Base-by-base conservation (phyloP, 1,139 yeast species). In the Magnusiomyces suaveolens region DNA sequence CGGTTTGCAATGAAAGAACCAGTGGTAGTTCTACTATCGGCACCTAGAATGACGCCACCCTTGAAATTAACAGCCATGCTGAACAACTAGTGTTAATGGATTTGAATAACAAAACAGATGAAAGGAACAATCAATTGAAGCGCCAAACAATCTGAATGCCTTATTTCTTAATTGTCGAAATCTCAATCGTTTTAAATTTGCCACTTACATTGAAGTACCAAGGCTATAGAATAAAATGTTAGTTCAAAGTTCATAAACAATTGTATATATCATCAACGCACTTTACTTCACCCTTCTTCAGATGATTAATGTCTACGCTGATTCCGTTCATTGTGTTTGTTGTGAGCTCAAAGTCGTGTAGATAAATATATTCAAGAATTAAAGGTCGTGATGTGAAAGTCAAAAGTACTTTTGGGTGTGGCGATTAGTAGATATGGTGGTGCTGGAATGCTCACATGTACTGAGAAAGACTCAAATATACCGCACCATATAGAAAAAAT, bases 21-120 rank as follows among this genome's bases (percentile, higher is more conserved):
- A n/a, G 96, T 89, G 20, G 97, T 88, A 2, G 97, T 92, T 69
- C 97, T 81, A 62, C 80, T 75, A 72, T 14, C 99, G n/a, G 99
- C 98, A 25, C 97, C 98, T 56, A 92, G 78, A 63, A 92, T 87
- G 51, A 92, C 96, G 51, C 99, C 99, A 66, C 85, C 96, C 63
- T 83, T 80, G 72, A 84, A 92, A 54, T 82, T 85, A 54, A 92
- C 96, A n/a, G 98, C 98, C 95, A 88, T 88, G 64, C 78, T 75
- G 50, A 53, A 53, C 46, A 29, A 36, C 8, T 18, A 44, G 10
- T 41, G 41, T 36, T 36, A 36, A 36, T n/a, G 18, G 16, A 36
- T 18, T 16, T 10, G 18, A 36, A 36, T 16, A 10, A 4, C 18
- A 36, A 10, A 3, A 36, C n/a, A n/a, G n/a, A n/a, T n/a, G n/a